Percentiles rank a stretch among this genome's conserved stretches.
These are phyloP conservation scores for Lactarius tabidus DNA, from an alignment of 768 basidiomycete species.

Conservation along the genomic window DNA sequence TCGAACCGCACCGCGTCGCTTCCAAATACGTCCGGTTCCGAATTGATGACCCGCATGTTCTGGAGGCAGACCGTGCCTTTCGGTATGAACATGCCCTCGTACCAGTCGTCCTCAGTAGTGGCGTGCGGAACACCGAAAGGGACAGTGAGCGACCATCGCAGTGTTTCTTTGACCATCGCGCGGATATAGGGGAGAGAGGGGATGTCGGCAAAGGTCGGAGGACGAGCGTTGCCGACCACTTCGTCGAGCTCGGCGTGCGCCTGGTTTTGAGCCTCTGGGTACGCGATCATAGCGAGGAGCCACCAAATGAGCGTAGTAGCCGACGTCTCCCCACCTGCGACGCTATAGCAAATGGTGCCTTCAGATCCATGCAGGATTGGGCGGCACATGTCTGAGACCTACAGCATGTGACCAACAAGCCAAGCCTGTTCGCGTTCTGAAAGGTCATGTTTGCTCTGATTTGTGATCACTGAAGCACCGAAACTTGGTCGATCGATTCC, in stretches of 20 bases:
- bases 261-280: background rate
- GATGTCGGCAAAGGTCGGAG: background rate
- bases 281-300: background rate
- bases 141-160: background rate
- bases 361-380: too few species aligned
- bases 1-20: background rate
- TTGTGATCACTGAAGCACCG: background rate
- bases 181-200: background rate
- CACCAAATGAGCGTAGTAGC: background rate
- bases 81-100: background rate
- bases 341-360: too few species aligned
- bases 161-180: background rate
- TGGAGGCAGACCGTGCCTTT: background rate
- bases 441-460: background rate
- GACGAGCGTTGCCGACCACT: background rate
- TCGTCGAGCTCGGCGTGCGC: background rate
- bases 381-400: too few species aligned
- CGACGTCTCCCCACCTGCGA: too few species aligned
- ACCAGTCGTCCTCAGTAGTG: background rate
- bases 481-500: slow-evolving; percentile 8
- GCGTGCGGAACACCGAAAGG: background rate
- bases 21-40: background rate
- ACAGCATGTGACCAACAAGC: too few species aligned
- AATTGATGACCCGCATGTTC: background rate
- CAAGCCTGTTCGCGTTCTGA: too few species aligned